Conservation (phyloP, 129 eudicot species). For the Flaveria trinervia region DNA sequence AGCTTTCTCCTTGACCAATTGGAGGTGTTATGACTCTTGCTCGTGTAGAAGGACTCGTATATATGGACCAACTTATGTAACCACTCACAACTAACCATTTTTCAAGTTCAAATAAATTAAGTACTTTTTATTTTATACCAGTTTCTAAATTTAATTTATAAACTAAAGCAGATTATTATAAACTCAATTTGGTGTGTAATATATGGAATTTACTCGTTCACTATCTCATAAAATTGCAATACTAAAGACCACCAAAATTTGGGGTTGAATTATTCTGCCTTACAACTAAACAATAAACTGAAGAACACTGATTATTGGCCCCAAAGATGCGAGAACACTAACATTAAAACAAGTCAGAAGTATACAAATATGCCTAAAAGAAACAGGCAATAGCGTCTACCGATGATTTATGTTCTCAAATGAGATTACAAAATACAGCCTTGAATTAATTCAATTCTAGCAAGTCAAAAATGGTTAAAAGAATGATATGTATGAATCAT, state of each 20-base stretch:
- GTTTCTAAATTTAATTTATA: too few species aligned
- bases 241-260: neutral
- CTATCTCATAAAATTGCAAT: too few species aligned
- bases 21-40: too few species aligned
- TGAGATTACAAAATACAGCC: slow-evolving; percentile 39
- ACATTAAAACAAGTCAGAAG: neutral
- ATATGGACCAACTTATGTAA: neutral
- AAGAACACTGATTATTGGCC: neutral
- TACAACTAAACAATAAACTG: neutral
- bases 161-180: too few species aligned
- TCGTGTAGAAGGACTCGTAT: too few species aligned
- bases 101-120: too few species aligned
- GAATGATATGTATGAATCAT: slow-evolving; percentile 38
- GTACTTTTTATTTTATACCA: too few species aligned
- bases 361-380: neutral
- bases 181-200: too few species aligned
- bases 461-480: slow-evolving; percentile 41
- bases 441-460: slow-evolving; percentile 36
- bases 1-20: too few species aligned
- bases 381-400: slow-evolving; percentile 7
- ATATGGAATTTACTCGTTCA: too few species aligned
- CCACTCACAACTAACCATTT: neutral
- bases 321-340: neutral
- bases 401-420: slow-evolving; percentile 24
- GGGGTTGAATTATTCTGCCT: neutral